These are phyloP conservation scores for Exobasidium rhododendri DNA, from an alignment of 1,284 basidiomycete genomes.

Conservation along the genomic window DNA sequence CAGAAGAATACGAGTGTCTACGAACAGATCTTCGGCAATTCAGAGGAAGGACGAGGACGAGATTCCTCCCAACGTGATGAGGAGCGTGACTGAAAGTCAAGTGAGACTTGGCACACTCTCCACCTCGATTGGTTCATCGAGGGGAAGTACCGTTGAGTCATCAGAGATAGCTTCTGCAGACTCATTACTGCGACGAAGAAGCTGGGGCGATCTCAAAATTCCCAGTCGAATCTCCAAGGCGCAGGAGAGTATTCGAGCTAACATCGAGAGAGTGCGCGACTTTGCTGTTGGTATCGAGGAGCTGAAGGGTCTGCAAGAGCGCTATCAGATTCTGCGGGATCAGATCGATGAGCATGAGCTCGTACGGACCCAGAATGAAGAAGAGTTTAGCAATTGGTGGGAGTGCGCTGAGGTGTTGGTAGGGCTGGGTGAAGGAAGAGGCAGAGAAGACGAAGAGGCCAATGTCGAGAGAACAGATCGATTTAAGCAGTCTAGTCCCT, in stretches of 20 bases:
- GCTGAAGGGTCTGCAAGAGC: conserved; percentile 29
- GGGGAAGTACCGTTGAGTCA: no score
- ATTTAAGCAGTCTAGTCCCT: not conserved
- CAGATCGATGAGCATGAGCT: conserved; percentile 13
- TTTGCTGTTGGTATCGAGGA: conserved; percentile 42
- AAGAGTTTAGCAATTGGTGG: conserved; percentile 22
- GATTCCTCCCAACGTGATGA: not conserved
- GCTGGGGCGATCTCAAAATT: conserved; percentile 34
- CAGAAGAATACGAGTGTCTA: not conserved
- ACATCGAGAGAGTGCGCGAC: conserved; percentile 35
- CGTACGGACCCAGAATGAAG: not conserved
- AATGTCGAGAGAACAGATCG: conserved; percentile 30
- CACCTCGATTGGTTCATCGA: no score
- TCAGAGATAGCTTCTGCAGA: not conserved
- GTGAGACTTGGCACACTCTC: no score
- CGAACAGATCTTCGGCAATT: not conserved
- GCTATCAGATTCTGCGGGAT: conserved; percentile 19
- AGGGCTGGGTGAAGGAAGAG: conserved; percentile 31
- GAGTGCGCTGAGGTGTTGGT: conserved; percentile 44
- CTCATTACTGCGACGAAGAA: not conserved
- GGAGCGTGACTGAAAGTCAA: not conserved
- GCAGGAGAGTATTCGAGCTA: conserved; percentile 30
- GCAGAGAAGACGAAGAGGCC: conserved; percentile 28
- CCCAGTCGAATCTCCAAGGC: conserved; percentile 39
- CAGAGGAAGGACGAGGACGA: not conserved